Conservation (phyloP, 352 stramenopile genomes). For the Pythium rishiriense region DNA sequence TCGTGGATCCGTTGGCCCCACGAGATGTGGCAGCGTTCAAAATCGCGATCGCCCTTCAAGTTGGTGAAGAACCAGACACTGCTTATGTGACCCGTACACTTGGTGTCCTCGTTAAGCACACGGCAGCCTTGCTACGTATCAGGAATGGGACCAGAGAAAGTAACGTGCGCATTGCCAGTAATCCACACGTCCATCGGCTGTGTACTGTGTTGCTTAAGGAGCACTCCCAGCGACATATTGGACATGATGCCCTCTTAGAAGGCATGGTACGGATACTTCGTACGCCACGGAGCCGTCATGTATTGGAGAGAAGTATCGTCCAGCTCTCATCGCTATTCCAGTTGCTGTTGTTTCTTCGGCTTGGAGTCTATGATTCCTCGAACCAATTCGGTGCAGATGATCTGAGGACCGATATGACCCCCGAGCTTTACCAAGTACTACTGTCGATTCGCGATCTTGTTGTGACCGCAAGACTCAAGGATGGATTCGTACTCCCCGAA, state of each 20-base stretch:
- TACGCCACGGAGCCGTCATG: slow-evolving; percentile 17
- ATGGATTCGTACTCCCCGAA: neutral
- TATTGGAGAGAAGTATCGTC: slow-evolving; percentile 13
- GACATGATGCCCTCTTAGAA: slow-evolving; percentile 4
- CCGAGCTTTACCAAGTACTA: slow-evolving; percentile 4
- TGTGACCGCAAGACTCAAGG: neutral
- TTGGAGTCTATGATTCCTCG: neutral
- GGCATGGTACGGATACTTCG: slow-evolving; percentile 14
- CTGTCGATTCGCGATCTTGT: slow-evolving; percentile 7
- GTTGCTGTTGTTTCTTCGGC: slow-evolving; percentile 8
- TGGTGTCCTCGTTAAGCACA: slow-evolving; percentile 31
- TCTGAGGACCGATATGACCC: neutral
- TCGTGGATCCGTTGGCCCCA: neutral
- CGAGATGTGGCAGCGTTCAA: slow-evolving; percentile 32
- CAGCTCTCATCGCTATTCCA: slow-evolving; percentile 12
- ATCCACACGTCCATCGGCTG: neutral
- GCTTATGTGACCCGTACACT: slow-evolving; percentile 40
- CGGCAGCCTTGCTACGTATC: slow-evolving; percentile 20
- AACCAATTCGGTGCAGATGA: neutral
- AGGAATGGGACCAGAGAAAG: neutral
- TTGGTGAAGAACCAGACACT: slow-evolving; percentile 33
- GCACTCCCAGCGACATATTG: slow-evolving; percentile 2
- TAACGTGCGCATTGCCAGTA: neutral
- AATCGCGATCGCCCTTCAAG: slow-evolving; percentile 22
- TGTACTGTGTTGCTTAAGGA: slow-evolving; percentile 12